Percentiles rank a stretch among this genome's conserved stretches.
Evolutionary conservation across 139 green algal species (phyloP).

Genomic region (Edaphochlamys debaryana): DNA sequence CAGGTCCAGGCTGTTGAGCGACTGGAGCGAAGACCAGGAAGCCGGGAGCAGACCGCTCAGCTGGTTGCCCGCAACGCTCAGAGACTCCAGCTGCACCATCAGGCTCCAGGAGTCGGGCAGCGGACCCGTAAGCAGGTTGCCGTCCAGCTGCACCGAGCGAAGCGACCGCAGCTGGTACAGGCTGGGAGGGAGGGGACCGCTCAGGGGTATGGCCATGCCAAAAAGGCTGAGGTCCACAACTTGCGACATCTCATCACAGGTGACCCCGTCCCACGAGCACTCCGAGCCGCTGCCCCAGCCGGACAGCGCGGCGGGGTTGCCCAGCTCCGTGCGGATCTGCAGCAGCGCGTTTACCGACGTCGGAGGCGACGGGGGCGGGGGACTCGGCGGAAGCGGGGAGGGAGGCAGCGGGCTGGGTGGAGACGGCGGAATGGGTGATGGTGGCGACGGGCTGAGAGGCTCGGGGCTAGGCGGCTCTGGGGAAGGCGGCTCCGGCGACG

Average conservation of each 20-base stretch:
- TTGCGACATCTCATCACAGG: neutral
- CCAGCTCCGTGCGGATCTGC: neutral
- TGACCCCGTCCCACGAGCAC: neutral
- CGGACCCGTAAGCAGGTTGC: conserved; percentile 1
- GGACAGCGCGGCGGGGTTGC: neutral
- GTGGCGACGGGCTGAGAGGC: no score
- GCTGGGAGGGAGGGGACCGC: neutral
- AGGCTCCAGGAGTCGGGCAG: neutral
- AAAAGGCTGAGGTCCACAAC: neutral
- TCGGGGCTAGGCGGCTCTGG: no score
- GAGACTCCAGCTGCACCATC: conserved; percentile 5
- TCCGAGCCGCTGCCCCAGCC: neutral
- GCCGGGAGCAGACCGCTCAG: conserved; percentile 29
- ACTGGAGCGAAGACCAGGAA: no score
- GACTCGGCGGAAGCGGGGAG: neutral
- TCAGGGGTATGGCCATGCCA: neutral
- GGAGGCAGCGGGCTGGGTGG: no score
- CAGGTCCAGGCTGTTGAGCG: no score
- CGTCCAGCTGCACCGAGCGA: neutral
- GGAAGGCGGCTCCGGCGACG: no score
- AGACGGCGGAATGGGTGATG: neutral
- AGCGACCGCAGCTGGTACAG: neutral
- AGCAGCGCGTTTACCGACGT: neutral
- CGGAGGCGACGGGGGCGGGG: neutral
- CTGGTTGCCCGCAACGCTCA: neutral